Base-by-base conservation (phyloP, 805 yeast species). In the Metschnikowia similis region DNA sequence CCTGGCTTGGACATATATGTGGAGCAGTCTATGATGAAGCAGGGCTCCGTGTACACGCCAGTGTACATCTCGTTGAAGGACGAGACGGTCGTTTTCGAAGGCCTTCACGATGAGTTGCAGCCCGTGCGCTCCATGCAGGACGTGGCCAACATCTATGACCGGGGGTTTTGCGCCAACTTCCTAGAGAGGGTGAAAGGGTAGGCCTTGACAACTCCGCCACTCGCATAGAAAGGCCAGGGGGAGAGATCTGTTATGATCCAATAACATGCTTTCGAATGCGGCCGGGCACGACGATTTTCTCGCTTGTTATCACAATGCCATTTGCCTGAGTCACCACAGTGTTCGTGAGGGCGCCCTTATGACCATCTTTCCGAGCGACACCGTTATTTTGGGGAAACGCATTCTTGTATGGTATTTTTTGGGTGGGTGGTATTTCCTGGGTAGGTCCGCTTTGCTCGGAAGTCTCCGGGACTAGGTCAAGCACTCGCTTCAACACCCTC, bases 131-230 rank as follows among this genome's bases (percentile, higher is more conserved):
- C 34, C 40, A 34, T 43, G 40, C 39, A 27, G 4, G 73, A 66
- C 54, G 34, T 79, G 53, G 59, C 54, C 35, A 80, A 80, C 53
- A 61, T 76, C 8, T 80, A 80, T 57, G 85, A 80, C 52, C 56
- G 52, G 8, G 85, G 84, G 2, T 78, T 80, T 54, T 55, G 64
- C 60, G 48, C 50, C 1, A 80, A 80, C 53, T 46, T 76, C 13
- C 34, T 27, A 16, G 34, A 43, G 21, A 26, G 46, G 8, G 14
- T 43, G 3, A 21, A n/a, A 11, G 26, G 21, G 21, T 28, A 14
- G 16, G 16, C 6, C 6, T 32, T 14, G n/a, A 16, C 2, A 31
- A 1, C 8, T 10, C 31, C 10, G 31, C 31, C 8, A 29, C 31
- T 29, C 4, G 8, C 1, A 29, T 8, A 29, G 21, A 29, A 29